Evolutionary conservation across 176 grass and related monocot species (phyloP), one percentile per base, ranked within the genome.

Genomic region (Oryza nivara): DNA sequence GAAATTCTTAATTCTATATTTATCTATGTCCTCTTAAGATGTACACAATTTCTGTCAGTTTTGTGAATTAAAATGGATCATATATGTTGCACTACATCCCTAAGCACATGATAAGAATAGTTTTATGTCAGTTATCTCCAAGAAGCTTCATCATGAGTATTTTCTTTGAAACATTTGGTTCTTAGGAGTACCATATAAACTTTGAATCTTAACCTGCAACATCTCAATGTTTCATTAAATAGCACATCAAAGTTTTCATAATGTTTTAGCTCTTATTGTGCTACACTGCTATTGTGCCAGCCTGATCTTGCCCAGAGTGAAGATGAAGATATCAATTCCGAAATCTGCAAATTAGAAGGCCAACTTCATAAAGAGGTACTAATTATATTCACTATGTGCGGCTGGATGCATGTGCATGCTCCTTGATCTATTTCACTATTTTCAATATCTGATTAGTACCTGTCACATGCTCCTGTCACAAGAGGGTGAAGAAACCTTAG

Each of bases 241-340:
- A 45, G 17, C 28, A 77, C 11, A 43, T 47, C 17, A 69, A 80
- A 81, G 9, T 25, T 67, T 80, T 81, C 68, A 1, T 65, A 67
- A 67, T 51, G 45, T 80, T 79, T 79, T 86, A 65, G 83, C 68
- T 30, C 7, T 20, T 10, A 70, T 46, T 56, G 2, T 70, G 43
- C 79, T 82, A 84, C 65, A 44, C 1, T 69, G 40, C 84, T 82
- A 79, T 60, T 36, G 44, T 89, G 84, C 72, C 73, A 94, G 92
- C 92, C 92, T 84, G 92, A 91, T 78, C 89, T 94, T 74, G 80
- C 84, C 78, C 89, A 91, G 76, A 89, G 86, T 79, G 92, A 91
- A 72, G 92, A 94, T 68, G 92, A 91, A 74, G 92, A 94, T 67
- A 88, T 94, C 60, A 84, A 75, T 70, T 26, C 77, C 41, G 89